Evolutionary conservation across 192 early-diverging fungal species (phyloP).

Genomic region (Ambispora gerdemannii): DNA sequence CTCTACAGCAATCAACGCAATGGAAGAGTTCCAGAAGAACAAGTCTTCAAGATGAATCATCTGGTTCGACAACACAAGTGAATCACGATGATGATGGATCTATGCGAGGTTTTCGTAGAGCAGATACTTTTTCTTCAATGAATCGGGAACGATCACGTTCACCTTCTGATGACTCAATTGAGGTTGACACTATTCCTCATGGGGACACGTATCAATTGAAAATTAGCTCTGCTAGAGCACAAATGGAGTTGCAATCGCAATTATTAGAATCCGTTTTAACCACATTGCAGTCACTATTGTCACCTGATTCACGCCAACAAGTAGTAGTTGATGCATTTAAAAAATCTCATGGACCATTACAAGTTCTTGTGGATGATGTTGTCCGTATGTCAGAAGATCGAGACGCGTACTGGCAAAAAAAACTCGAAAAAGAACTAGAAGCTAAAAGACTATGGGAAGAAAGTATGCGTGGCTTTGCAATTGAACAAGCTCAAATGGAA

Average conservation of each 20-base stretch:
- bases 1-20: slow-evolving; percentile 73
- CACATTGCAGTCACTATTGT: not conserved
- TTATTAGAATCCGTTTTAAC: slow-evolving; percentile 49
- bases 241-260: slow-evolving; percentile 59
- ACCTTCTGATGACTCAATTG: slow-evolving; percentile 22
- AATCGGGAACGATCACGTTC: slow-evolving; percentile 19
- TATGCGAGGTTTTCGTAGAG: slow-evolving; percentile 1
- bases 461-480: slow-evolving; percentile 39
- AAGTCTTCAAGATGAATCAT: slow-evolving; percentile 25
- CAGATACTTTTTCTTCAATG: not conserved
- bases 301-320: not conserved
- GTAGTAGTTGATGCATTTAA: slow-evolving; percentile 15
- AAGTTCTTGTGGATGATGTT: slow-evolving; percentile 33
- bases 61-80: slow-evolving; percentile 24
- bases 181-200: slow-evolving; percentile 35
- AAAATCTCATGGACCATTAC: slow-evolving; percentile 10
- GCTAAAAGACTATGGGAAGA: slow-evolving; percentile 48
- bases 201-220: slow-evolving; percentile 45
- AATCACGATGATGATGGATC: slow-evolving; percentile 14
- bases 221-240: slow-evolving; percentile 52
- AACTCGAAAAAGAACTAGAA: slow-evolving; percentile 45
- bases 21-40: slow-evolving; percentile 48
- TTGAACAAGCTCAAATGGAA: slow-evolving; percentile 49
- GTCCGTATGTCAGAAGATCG: slow-evolving; percentile 42
- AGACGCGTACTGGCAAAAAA: slow-evolving; percentile 44